Conservation (phyloP, 2,329 filamentous ascomycete genomes). For the Aureobasidium lini region DNA sequence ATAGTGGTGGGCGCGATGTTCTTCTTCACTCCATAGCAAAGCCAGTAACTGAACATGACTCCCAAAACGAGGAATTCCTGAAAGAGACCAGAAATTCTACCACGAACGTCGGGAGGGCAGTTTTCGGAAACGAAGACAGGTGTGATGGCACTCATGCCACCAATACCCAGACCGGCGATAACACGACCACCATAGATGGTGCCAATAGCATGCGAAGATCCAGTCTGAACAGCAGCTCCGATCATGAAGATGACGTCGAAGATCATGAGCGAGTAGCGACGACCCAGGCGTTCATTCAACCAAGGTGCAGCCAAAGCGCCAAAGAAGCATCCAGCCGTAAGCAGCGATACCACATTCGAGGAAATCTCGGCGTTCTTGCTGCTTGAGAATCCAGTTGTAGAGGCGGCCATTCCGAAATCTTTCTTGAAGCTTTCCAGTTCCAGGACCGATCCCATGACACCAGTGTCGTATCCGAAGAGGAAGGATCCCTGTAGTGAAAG, state of each 20-base stretch:
- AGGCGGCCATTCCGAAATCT: constrained; percentile 22
- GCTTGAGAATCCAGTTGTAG: constrained; percentile 45
- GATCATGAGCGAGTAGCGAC: constrained; percentile 47
- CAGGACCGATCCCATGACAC: constrained; percentile 60
- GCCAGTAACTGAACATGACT: constrained; percentile 43
- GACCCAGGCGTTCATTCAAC: constrained; percentile 49
- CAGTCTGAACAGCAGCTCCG: constrained; percentile 58
- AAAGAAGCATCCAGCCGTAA: constrained; percentile 62
- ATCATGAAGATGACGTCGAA: constrained; percentile 51
- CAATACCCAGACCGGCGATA: constrained; percentile 46
- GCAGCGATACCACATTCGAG: constrained; percentile 61
- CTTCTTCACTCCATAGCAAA: constrained; percentile 11
- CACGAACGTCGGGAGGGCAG: constrained; percentile 50
- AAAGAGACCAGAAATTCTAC: constrained; percentile 51
- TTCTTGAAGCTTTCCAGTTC: constrained; percentile 51
- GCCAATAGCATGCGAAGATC: constrained; percentile 50
- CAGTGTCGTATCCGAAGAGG: constrained; percentile 43
- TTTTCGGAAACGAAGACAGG: constrained; percentile 55
- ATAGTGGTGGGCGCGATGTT: constrained; percentile 17
- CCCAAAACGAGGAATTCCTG: constrained; percentile 50
- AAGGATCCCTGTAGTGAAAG: constrained; percentile 21
- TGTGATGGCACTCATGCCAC: constrained; percentile 48
- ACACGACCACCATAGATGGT: constrained; percentile 61
- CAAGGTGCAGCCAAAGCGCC: constrained; percentile 52
- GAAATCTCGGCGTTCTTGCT: constrained; percentile 42